Percentiles rank a stretch among this genome's conserved stretches.
Conservation (phyloP, 2,329 filamentous ascomycete genomes). For the Colletotrichum cordylinicola region DNA sequence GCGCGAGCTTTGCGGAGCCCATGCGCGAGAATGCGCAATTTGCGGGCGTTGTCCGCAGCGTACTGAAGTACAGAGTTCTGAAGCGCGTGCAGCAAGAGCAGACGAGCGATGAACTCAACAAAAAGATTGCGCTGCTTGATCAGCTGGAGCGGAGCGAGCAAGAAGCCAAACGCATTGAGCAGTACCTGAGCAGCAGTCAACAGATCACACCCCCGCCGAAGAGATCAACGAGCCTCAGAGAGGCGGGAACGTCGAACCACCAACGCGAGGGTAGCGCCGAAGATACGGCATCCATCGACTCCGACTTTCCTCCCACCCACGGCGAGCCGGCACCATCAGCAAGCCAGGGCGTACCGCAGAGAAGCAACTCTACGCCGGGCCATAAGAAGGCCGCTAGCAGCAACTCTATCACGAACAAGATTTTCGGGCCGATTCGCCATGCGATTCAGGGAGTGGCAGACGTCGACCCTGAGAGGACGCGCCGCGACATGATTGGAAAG, state of each 20-base stretch:
- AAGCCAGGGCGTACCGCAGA: constrained; percentile 72
- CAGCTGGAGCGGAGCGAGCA: constrained; percentile 92
- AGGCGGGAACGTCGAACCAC: constrained; percentile 49
- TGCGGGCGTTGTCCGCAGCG: constrained; percentile 88
- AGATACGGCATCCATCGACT: constrained; percentile 91
- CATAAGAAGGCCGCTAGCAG: constrained; percentile 85
- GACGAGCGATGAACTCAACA: constrained; percentile 90
- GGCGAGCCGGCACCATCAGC: constrained; percentile 78
- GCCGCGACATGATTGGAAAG: constrained; percentile 93
- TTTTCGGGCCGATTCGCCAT: constrained; percentile 94
- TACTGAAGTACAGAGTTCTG: constrained; percentile 86
- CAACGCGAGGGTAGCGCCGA: constrained; percentile 65
- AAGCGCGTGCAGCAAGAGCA: constrained; percentile 98
- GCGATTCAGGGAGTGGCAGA: constrained; percentile 96
- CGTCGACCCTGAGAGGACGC: constrained; percentile 90
- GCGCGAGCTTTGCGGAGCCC: constrained; percentile 93
- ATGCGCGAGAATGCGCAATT: constrained; percentile 99
- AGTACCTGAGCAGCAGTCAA: constrained; percentile 82
- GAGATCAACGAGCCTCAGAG: constrained; percentile 68
- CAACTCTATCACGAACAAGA: constrained; percentile 91
- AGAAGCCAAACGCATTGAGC: constrained; percentile 91
- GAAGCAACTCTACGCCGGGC: constrained; percentile 44
- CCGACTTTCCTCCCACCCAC: constrained; percentile 91
- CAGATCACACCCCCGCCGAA: constrained; percentile 65
- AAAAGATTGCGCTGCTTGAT: constrained; percentile 83